These are phyloP conservation scores for Ophiocordyceps camponoti-rufipedis DNA, from an alignment of 2,329 filamentous ascomycete genomes.

Conservation along the genomic window DNA sequence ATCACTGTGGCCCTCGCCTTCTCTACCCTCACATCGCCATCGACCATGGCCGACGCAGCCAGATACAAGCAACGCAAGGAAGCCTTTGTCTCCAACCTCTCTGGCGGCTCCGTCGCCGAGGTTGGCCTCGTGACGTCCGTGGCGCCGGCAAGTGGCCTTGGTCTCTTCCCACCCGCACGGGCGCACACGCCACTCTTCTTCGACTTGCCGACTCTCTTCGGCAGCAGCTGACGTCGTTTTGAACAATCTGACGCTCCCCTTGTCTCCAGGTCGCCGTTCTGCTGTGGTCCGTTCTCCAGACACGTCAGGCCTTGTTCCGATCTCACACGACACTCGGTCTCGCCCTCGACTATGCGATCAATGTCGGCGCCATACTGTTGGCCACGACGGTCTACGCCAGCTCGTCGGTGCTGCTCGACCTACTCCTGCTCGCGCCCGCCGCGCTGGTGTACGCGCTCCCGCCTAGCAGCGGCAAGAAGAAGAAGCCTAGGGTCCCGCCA, in stretches of 20 bases:
- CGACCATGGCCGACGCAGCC: constrained; percentile 2
- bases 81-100: constrained; percentile 83
- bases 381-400: constrained; percentile 73
- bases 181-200: not conserved
- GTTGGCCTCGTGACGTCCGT: constrained; percentile 76
- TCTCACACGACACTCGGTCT: constrained; percentile 51
- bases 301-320: constrained; percentile 67
- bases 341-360: constrained; percentile 71
- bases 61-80: constrained; percentile 87
- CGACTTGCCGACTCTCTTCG: not conserved
- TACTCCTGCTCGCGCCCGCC: constrained; percentile 56
- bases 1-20: not conserved
- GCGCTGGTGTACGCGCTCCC: constrained; percentile 40
- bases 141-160: constrained; percentile 47
- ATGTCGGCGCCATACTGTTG: constrained; percentile 65
- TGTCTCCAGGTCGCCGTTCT: constrained; percentile 51
- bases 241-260: not conserved
- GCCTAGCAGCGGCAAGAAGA: constrained; percentile 17
- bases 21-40: not conserved
- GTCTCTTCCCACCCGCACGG: not conserved
- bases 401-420: constrained; percentile 53
- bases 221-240: not conserved
- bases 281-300: constrained; percentile 79
- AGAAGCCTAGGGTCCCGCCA: constrained; percentile 29
- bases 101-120: constrained; percentile 66